Conservation (phyloP, 805 yeast species). For the Kodamaea nitidulidarum region DNA sequence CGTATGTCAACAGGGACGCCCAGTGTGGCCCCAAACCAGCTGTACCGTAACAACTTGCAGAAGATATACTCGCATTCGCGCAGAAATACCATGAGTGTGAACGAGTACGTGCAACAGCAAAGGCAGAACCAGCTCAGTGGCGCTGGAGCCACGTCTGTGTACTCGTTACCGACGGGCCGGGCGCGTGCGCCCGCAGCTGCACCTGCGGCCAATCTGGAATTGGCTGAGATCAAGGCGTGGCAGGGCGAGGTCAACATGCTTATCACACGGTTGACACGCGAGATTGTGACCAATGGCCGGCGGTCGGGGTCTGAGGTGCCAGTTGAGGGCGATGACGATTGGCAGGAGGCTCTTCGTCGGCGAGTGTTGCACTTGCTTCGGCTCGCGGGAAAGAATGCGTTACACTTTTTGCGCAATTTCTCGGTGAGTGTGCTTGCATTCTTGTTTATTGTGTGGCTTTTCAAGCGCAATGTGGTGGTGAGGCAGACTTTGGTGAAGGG, state of each 20-base stretch:
- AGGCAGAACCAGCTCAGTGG: slow-evolving; percentile 17
- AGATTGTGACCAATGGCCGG: slow-evolving; percentile 17
- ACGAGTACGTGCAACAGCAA: slow-evolving; percentile 35
- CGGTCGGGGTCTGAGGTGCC: slow-evolving; percentile 1
- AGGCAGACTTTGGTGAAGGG: slow-evolving; percentile 34
- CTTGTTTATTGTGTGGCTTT: slow-evolving; percentile 39
- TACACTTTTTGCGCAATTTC: slow-evolving; percentile 31
- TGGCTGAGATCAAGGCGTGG: slow-evolving; percentile 48
- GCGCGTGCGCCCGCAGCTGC: not conserved
- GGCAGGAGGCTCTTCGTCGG: slow-evolving; percentile 1
- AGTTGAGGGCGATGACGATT: slow-evolving; percentile 4
- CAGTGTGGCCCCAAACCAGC: slow-evolving; percentile 21
- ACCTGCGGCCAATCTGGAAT: slow-evolving; percentile 7
- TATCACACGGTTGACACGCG: slow-evolving; percentile 43
- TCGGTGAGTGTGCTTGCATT: slow-evolving; percentile 34
- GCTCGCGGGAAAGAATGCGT: slow-evolving; percentile 25
- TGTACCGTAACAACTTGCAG: slow-evolving; percentile 34
- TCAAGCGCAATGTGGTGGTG: slow-evolving; percentile 38
- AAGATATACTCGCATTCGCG: slow-evolving; percentile 43
- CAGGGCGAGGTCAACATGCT: slow-evolving; percentile 50
- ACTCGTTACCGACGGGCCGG: slow-evolving; percentile 12
- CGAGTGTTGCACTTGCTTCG: slow-evolving; percentile 17
- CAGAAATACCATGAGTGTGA: slow-evolving; percentile 33
- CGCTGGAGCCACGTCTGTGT: slow-evolving; percentile 11
- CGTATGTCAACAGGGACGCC: slow-evolving; percentile 37